Evolutionary conservation across 371 early-diverging fungal genomes (phyloP).

Genomic region (Apophysomyces ossiformis): DNA sequence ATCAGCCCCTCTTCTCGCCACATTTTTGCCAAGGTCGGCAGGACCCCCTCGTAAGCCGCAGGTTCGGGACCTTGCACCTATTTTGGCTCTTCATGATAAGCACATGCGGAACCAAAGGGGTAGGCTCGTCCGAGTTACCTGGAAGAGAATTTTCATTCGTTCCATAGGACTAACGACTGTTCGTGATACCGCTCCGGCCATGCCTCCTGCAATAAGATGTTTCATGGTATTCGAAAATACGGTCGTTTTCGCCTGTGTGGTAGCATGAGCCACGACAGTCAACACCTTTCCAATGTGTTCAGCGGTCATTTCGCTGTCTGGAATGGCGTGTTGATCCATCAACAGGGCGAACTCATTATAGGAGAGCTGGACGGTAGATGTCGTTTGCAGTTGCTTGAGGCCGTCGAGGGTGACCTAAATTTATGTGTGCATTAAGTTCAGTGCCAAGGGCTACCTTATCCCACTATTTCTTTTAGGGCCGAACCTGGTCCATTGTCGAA

Average conservation of each 20-base stretch:
- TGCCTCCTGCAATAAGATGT: slow-evolving; percentile 87
- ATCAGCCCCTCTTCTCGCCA: slow-evolving; percentile 87
- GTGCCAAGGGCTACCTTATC: background rate
- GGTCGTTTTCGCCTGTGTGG: slow-evolving; percentile 30
- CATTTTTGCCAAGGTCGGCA: slow-evolving; percentile 76
- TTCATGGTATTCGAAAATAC: slow-evolving; percentile 63
- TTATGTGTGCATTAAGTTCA: background rate
- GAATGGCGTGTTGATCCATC: slow-evolving; percentile 35
- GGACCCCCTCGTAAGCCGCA: slow-evolving; percentile 71
- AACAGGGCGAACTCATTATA: slow-evolving; percentile 42
- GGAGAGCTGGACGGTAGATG: slow-evolving; percentile 18
- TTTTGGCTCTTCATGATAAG: background rate
- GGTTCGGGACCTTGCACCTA: slow-evolving; percentile 79
- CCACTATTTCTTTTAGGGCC: background rate
- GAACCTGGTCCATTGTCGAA: slow-evolving; percentile 44
- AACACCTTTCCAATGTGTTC: slow-evolving; percentile 47
- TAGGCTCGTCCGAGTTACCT: slow-evolving; percentile 54
- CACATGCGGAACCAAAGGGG: background rate
- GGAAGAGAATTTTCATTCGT: slow-evolving; percentile 91
- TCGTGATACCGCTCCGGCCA: slow-evolving; percentile 91
- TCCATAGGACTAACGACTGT: slow-evolving; percentile 94
- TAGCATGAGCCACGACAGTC: slow-evolving; percentile 23
- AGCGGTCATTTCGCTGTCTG: slow-evolving; percentile 33
- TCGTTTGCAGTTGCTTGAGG: slow-evolving; percentile 18
- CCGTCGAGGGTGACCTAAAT: slow-evolving; percentile 22